phyloP scores from a whole-genome alignment of 192 early-diverging fungal species.

The Diversispora eburnea region DNA sequence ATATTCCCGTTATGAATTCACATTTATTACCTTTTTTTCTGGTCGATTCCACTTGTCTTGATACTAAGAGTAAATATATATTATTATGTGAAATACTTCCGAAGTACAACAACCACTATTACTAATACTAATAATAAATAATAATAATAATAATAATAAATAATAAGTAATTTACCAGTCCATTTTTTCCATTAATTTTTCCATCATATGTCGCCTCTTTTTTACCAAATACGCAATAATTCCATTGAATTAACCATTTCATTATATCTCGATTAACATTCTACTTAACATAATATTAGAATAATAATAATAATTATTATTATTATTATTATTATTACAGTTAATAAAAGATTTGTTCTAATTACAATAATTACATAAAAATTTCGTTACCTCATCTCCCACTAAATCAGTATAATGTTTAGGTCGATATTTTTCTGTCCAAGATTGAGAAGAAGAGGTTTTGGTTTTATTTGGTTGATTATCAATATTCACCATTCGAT shows the following conservation, averaged over 20 bases:
- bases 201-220: neutral
- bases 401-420: slow-evolving; percentile 77
- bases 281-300: slow-evolving; percentile 29
- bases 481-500: no score
- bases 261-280: slow-evolving; percentile 82
- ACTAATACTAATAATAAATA: no score
- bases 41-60: slow-evolving; percentile 54
- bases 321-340: slow-evolving; percentile 27
- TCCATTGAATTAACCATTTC: slow-evolving; percentile 96
- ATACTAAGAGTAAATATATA: slow-evolving; percentile 4
- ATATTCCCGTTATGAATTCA: neutral
- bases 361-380: no score
- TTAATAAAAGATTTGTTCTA: no score
- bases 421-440: slow-evolving; percentile 92
- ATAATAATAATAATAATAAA: neutral
- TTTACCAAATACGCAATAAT: slow-evolving; percentile 85
- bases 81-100: neutral
- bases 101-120: no score
- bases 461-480: no score
- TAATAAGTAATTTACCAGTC: neutral
- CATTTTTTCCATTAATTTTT: neutral
- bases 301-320: neutral
- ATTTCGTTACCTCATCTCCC: slow-evolving; percentile 67
- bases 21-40: slow-evolving; percentile 49
- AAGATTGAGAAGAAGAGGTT: slow-evolving; percentile 38